Evolutionary conservation across 768 basidiomycete species (phyloP), one percentile per base, ranked within the genome.

Genomic region (Podaxis sp.): DNA sequence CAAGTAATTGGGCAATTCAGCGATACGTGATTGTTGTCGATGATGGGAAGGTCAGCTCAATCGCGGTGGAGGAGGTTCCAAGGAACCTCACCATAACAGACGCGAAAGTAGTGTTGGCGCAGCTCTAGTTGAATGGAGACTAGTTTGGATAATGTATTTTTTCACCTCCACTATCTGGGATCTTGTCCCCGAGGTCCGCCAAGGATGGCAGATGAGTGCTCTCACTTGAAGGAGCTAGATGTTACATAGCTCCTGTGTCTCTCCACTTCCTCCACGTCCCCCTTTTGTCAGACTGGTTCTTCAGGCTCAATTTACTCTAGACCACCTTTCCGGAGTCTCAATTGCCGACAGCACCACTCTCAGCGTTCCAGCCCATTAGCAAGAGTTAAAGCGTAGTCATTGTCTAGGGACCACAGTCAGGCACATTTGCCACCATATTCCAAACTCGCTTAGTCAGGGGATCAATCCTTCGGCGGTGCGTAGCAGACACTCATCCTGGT

Each of bases 21-120:
- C 81, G 84, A 37, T 85, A 80, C 64, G 84, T 76, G 54, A 77
- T 88, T 53, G 67, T 87, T 54, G 76, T 80, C n/a, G 81, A 89
- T 55, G 80, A 82, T 61, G 76, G 81, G 65, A 82, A 81, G 65
- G 84, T 88, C 56, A 68, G 74, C 28, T 78, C 79, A 63, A 66
- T 89, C 21, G 78, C 71, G 23, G 79, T 87, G 1, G 87, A 88
- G 69, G 70, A 75, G 0, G 72, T 74, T 9, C 78, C 84, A 23
- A 67, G 71, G 16, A 69, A 79, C 50, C 67, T 84, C 50, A 83
- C 77, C n/a, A 74, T 79, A 52, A 86, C 85, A n/a, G 75, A 76
- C 61, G 84, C 84, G 2, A 72, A 78, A 6, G 70, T 70, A 27
- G 68, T 85, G 28, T 72, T 86, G 61, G 72, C 75, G 25, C 63